Conservation (phyloP, 2,329 filamentous ascomycete species). For the Aspergillus flavus region DNA sequence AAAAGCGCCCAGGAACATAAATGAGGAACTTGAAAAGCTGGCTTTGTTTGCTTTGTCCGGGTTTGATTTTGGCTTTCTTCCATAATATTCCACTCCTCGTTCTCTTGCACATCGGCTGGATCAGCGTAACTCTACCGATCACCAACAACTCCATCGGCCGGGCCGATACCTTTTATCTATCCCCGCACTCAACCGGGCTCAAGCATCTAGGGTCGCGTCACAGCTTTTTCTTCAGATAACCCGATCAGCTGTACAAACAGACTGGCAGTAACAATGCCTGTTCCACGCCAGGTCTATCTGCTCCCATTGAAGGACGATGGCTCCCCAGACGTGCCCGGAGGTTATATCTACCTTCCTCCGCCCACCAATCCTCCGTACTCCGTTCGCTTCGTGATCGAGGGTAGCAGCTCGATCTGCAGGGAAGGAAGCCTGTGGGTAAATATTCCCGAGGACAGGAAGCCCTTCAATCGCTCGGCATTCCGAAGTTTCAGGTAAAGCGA, state of each 20-base stretch:
- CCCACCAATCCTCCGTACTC: slow-evolving; percentile 72
- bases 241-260: neutral
- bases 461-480: slow-evolving; percentile 79
- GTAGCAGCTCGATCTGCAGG: slow-evolving; percentile 92
- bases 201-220: too few species aligned
- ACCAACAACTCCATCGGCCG: neutral
- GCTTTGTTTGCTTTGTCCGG: neutral
- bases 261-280: slow-evolving; percentile 10
- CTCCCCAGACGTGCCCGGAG: slow-evolving; percentile 82
- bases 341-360: slow-evolving; percentile 89
- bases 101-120: neutral
- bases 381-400: slow-evolving; percentile 87
- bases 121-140: neutral
- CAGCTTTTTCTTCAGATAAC: neutral
- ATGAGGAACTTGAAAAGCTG: neutral
- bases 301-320: slow-evolving; percentile 91
- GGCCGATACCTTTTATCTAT: neutral
- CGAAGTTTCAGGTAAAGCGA: slow-evolving; percentile 79
- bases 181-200: neutral
- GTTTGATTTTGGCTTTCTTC: neutral
- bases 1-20: slow-evolving; percentile 20
- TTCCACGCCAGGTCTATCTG: slow-evolving; percentile 71
- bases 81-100: neutral
- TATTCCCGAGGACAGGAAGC: slow-evolving; percentile 74
- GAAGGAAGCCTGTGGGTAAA: slow-evolving; percentile 97